These are phyloP conservation scores for Parathielavia hyrcaniae DNA, from an alignment of 495 filamentous ascomycete genomes.

Conservation along the genomic window DNA sequence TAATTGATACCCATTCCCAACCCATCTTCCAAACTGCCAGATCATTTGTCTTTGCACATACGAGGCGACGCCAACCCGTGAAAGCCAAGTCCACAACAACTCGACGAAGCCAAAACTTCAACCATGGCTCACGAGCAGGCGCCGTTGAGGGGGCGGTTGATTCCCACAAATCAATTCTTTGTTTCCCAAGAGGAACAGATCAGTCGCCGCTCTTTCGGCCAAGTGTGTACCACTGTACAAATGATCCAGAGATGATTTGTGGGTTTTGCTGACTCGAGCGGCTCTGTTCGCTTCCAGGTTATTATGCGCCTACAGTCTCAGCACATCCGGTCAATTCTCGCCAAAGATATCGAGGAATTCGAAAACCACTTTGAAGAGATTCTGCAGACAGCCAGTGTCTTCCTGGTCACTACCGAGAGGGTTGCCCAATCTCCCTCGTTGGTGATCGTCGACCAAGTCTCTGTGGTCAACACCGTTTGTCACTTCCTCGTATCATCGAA, in stretches of 20 bases:
- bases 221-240: background rate
- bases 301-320: constrained; percentile 8
- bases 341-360: constrained; percentile 13
- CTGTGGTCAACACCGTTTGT: constrained; percentile 11
- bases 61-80: background rate
- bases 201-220: background rate
- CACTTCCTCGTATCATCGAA: constrained; percentile 14
- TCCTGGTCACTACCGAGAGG: constrained; percentile 9
- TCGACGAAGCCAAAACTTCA: background rate
- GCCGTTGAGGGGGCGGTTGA: no score
- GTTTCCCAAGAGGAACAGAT: background rate
- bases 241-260: background rate
- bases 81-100: background rate
- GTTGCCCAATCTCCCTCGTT: constrained; percentile 1
- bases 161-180: background rate
- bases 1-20: no score
- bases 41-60: background rate
- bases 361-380: constrained; percentile 13
- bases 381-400: constrained; percentile 8
- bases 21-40: background rate
- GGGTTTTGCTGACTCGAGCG: background rate
- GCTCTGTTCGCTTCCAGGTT: background rate
- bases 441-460: constrained; percentile 7
- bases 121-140: background rate
- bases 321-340: constrained; percentile 6